These are phyloP conservation scores for Monilinia laxa DNA, from an alignment of 2,329 filamentous ascomycete genomes.

Conservation along the genomic window DNA sequence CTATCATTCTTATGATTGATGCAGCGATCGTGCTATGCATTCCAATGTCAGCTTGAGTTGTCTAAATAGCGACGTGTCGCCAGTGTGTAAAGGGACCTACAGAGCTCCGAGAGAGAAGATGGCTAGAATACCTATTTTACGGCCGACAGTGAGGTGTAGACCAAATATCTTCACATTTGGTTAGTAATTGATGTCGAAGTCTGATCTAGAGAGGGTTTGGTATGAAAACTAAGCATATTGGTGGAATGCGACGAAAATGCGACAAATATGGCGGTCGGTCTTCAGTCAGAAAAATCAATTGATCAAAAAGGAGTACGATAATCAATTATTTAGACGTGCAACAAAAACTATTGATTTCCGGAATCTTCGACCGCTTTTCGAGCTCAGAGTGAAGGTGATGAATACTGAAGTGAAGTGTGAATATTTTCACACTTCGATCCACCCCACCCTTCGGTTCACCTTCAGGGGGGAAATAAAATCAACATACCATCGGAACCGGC, in stretches of 20 bases:
- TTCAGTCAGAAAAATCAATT: neutral
- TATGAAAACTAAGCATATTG: neutral
- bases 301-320: neutral
- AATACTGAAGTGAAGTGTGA: neutral
- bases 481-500: conserved; percentile 17
- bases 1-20: conserved; percentile 15
- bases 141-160: conserved; percentile 3
- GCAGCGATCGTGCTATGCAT: conserved; percentile 17
- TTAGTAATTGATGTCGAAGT: neutral
- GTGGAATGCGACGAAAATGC: neutral
- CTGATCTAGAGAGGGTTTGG: neutral
- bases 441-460: neutral
- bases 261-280: neutral
- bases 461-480: neutral
- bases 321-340: neutral
- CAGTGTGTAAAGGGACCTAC: neutral
- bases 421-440: neutral
- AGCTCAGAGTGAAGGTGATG: neutral
- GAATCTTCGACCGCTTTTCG: neutral
- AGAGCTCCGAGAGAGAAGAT: conserved; percentile 19
- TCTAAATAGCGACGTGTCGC: fast-evolving
- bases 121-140: conserved; percentile 19
- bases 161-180: neutral
- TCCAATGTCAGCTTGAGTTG: neutral
- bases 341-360: neutral